A percentile compares a stretch with the other conserved stretches of the same genome.
These are phyloP conservation scores for Penicillium freii DNA, from an alignment of 2,329 filamentous ascomycete genomes.

Conservation along the genomic window DNA sequence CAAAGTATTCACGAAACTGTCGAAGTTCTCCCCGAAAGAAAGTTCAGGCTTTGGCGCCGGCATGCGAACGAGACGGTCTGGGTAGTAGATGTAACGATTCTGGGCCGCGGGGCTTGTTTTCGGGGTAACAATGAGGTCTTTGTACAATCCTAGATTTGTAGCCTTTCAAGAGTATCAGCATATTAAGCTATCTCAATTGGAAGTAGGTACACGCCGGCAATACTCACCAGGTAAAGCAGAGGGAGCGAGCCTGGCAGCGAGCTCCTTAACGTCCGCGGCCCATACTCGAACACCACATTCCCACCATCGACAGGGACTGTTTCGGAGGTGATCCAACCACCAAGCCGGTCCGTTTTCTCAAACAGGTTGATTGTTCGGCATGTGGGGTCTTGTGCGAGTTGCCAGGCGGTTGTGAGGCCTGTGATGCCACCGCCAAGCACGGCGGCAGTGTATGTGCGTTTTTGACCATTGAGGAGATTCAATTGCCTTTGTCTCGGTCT, in stretches of 20 bases:
- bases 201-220: background rate
- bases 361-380: conserved; percentile 74
- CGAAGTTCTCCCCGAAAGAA: conserved; percentile 14
- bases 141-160: conserved; percentile 54
- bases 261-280: conserved; percentile 72
- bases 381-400: conserved; percentile 67
- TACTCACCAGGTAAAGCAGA: conserved; percentile 67
- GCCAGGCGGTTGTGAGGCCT: conserved; percentile 75
- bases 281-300: conserved; percentile 74
- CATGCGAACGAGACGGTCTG: conserved; percentile 71
- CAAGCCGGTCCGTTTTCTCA: conserved; percentile 67
- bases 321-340: conserved; percentile 80
- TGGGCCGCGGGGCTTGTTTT: conserved; percentile 52
- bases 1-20: conserved; percentile 33
- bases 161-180: conserved; percentile 47
- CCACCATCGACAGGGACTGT: conserved; percentile 58
- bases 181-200: background rate
- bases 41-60: conserved; percentile 45
- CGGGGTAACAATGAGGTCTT: conserved; percentile 56
- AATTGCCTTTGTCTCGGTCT: conserved; percentile 20
- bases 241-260: conserved; percentile 59
- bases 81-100: conserved; percentile 84
- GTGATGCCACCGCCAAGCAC: conserved; percentile 81
- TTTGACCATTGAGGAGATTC: conserved; percentile 18
- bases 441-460: conserved; percentile 52